These are phyloP conservation scores for Neofusicoccum parvum DNA, from an alignment of 2,329 filamentous ascomycete genomes.

Conservation along the genomic window DNA sequence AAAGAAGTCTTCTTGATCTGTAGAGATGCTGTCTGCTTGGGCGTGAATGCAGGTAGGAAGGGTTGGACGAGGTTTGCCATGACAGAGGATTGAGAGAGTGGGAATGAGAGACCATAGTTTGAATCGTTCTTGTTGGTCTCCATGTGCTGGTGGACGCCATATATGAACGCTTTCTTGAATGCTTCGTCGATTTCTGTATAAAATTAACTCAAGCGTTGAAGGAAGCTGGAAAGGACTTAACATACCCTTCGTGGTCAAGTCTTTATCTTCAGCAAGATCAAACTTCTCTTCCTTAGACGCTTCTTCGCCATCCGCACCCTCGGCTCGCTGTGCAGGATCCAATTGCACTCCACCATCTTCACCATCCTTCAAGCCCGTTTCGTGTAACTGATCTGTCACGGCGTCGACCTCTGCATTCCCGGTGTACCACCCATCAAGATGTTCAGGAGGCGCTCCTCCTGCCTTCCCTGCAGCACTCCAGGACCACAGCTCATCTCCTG, in stretches of 20 bases:
- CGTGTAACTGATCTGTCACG: constrained; percentile 44
- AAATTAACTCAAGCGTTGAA: neutral
- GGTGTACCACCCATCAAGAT: constrained; percentile 53
- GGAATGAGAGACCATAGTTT: constrained; percentile 61
- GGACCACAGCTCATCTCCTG: constrained; percentile 69
- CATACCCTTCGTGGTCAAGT: constrained; percentile 60
- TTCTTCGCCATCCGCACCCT: constrained; percentile 39
- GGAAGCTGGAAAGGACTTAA: neutral
- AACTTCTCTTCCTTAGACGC: constrained; percentile 36
- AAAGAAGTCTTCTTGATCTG: constrained; percentile 72
- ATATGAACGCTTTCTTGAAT: constrained; percentile 66
- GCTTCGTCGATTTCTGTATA: constrained; percentile 65
- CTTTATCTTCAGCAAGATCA: constrained; percentile 44
- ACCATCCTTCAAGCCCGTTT: constrained; percentile 46
- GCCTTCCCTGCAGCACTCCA: constrained; percentile 60
- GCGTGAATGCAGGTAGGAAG: constrained; percentile 62
- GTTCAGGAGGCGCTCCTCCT: constrained; percentile 56
- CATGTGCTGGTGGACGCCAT: constrained; percentile 62
- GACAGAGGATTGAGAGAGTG: constrained; percentile 64
- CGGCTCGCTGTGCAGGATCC: constrained; percentile 33
- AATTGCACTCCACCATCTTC: constrained; percentile 51
- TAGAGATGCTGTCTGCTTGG: constrained; percentile 58
- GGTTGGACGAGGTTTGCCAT: constrained; percentile 68
- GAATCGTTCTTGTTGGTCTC: constrained; percentile 54
- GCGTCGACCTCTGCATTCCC: constrained; percentile 38